Percentiles rank a stretch among this genome's conserved stretches.
phyloP scores from a whole-genome alignment of 1,284 basidiomycete species.

The Cryptococcus floricola region DNA sequence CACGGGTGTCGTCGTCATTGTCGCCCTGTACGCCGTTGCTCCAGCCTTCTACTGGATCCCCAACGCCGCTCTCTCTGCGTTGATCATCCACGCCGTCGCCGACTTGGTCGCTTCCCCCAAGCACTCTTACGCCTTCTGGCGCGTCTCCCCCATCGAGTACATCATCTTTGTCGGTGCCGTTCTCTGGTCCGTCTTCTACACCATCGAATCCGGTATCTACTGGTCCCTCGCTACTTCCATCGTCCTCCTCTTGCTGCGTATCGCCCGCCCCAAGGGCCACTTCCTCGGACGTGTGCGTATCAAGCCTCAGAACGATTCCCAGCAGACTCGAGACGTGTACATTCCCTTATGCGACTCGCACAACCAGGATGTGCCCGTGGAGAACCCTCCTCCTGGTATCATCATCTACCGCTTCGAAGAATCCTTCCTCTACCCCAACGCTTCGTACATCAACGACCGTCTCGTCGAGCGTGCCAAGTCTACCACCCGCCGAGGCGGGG shows the following conservation, averaged over 20 bases:
- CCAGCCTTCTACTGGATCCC: slow-evolving; percentile 70
- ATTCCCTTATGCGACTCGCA: slow-evolving; percentile 59
- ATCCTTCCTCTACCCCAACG: slow-evolving; percentile 90
- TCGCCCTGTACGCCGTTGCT: slow-evolving; percentile 90
- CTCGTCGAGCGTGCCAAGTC: slow-evolving; percentile 78
- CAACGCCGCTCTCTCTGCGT: slow-evolving; percentile 68
- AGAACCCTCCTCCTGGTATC: slow-evolving; percentile 77
- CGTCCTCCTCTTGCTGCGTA: slow-evolving; percentile 78
- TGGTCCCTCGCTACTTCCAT: slow-evolving; percentile 76
- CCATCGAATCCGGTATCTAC: slow-evolving; percentile 94
- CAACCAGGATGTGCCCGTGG: slow-evolving; percentile 63
- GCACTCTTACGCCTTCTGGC: slow-evolving; percentile 90
- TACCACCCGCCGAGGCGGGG: slow-evolving; percentile 70
- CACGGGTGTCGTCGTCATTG: slow-evolving; percentile 82
- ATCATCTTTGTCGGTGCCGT: slow-evolving; percentile 82
- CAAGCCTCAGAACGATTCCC: slow-evolving; percentile 47
- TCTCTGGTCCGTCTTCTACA: slow-evolving; percentile 78
- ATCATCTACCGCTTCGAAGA: slow-evolving; percentile 93
- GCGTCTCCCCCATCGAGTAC: slow-evolving; percentile 88
- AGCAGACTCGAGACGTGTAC: slow-evolving; percentile 58
- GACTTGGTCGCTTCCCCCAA: slow-evolving; percentile 84
- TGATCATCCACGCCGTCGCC: slow-evolving; percentile 93
- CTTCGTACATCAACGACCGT: slow-evolving; percentile 68
- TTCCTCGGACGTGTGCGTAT: slow-evolving; percentile 81
- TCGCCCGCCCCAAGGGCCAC: slow-evolving; percentile 85